Evolutionary conservation across 2,329 filamentous ascomycete genomes (phyloP).

Genomic region (Stemphylium beticola): DNA sequence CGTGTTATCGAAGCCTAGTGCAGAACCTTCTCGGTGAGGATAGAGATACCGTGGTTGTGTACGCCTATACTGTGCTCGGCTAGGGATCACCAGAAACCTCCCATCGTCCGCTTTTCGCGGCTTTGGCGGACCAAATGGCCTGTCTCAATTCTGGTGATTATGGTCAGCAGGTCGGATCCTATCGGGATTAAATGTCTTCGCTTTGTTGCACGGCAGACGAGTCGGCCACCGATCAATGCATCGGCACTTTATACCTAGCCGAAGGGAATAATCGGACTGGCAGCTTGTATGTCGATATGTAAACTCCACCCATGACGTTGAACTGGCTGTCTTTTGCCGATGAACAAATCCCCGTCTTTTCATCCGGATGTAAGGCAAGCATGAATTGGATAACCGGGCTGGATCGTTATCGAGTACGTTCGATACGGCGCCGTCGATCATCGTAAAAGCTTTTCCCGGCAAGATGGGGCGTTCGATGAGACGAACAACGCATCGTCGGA

Average conservation of each 20-base stretch:
- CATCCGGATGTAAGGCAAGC: neutral
- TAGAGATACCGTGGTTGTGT: too few relatives aligned
- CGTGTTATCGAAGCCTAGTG: too few relatives aligned
- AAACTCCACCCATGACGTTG: neutral
- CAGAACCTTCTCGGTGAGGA: too few relatives aligned
- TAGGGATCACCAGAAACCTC: too few relatives aligned
- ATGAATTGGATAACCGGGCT: too few relatives aligned
- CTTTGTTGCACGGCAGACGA: conserved; percentile 20
- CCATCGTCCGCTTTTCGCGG: too few relatives aligned
- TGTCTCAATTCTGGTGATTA: neutral
- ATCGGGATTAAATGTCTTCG: conserved; percentile 11
- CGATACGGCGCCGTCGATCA: neutral
- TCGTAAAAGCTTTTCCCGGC: neutral
- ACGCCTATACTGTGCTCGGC: too few relatives aligned
- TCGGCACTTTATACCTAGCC: conserved; percentile 9
- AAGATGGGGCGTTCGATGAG: neutral
- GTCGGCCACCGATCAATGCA: conserved; percentile 2
- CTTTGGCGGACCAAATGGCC: neutral
- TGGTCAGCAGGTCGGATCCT: conserved; percentile 7
- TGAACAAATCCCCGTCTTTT: neutral
- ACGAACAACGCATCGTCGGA: conserved; percentile 23
- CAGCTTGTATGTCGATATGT: neutral
- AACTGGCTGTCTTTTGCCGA: neutral
- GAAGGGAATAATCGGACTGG: neutral
- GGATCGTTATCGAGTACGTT: neutral